Evolutionary conservation across 495 filamentous ascomycete genomes (phyloP).

Genomic region (Neurospora tetrasperma): DNA sequence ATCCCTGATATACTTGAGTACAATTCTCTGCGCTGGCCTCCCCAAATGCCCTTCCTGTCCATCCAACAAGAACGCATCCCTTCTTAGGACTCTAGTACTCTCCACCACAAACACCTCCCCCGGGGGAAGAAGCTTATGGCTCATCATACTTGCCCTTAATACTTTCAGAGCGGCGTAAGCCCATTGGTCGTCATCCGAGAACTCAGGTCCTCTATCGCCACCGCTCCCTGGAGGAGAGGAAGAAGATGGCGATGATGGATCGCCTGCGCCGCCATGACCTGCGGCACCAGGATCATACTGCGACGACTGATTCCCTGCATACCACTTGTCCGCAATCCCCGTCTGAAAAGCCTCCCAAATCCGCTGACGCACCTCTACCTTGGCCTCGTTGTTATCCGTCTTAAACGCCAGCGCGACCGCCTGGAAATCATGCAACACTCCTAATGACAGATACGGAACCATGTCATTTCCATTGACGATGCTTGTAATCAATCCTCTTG

Average conservation of each 20-base stretch:
- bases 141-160: constrained; percentile 57
- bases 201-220: neutral
- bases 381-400: constrained; percentile 52
- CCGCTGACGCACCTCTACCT: constrained; percentile 52
- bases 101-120: constrained; percentile 69
- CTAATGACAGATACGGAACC: constrained; percentile 64
- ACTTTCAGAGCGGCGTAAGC: constrained; percentile 57
- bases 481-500: constrained; percentile 66
- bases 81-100: constrained; percentile 47
- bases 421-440: constrained; percentile 67
- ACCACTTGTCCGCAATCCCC: constrained; percentile 37
- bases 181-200: constrained; percentile 56
- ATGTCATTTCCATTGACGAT: constrained; percentile 63
- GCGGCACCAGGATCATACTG: neutral
- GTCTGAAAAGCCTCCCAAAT: constrained; percentile 52
- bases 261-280: neutral
- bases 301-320: constrained; percentile 19
- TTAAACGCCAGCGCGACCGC: constrained; percentile 62
- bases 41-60: constrained; percentile 39
- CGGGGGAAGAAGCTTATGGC: constrained; percentile 60
- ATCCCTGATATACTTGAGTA: constrained; percentile 54
- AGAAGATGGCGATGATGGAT: neutral
- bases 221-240: neutral
- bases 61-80: constrained; percentile 41
- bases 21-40: constrained; percentile 52